Evolutionary conservation across 1,284 basidiomycete species (phyloP), one percentile per base, ranked within the genome.

Genomic region (Papiliotrema nemorosa): DNA sequence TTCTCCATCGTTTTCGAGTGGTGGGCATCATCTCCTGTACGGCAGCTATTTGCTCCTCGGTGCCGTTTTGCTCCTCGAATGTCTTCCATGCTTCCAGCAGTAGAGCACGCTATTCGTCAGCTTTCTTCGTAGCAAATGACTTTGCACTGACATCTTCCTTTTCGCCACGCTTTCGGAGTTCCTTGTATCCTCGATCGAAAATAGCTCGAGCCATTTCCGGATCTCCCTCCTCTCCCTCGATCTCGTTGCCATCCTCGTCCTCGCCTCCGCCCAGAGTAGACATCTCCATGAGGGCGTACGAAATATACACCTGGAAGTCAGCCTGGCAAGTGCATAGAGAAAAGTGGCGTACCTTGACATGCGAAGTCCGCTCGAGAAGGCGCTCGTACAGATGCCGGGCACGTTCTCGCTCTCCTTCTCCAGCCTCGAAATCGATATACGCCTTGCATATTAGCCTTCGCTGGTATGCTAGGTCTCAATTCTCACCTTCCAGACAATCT

Each of bases 71-170:
- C 58, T 84, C 78, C 75, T 97, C 93, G 67, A 93, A 93, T 3
- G 83, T 78, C 75, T 93, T 94, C 93, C 93, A 97, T 1, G 89
- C 85, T 69, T 93, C 88, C 20, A 97, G 81, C 10, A 97, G 77
- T 5, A 88, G 84, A 37, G 91, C 88, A 49, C 92, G 88, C 86
- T 88, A 58, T 33, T 5, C 3, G 25, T 49, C 39, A 52, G 51
- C 29, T 21, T 12, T 27, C 18, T 18, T 5, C 13, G 16, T 16
- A 14, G 37, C 13, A 2, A 6, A n/a, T 5, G n/a, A 24, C 22
- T 35, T 47, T 31, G 57, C 14, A 70, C 81, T 51, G 70, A 90
- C 88, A 80, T 97, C 90, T 64, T 87, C 86, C 74, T 96, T 96
- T 48, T 94, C 78, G 4, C 80, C 82, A 60, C 85, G 86, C 38